Evolutionary conservation across 805 yeast species (phyloP), one percentile per base, ranked within the genome.

Genomic region (Candida takata): DNA sequence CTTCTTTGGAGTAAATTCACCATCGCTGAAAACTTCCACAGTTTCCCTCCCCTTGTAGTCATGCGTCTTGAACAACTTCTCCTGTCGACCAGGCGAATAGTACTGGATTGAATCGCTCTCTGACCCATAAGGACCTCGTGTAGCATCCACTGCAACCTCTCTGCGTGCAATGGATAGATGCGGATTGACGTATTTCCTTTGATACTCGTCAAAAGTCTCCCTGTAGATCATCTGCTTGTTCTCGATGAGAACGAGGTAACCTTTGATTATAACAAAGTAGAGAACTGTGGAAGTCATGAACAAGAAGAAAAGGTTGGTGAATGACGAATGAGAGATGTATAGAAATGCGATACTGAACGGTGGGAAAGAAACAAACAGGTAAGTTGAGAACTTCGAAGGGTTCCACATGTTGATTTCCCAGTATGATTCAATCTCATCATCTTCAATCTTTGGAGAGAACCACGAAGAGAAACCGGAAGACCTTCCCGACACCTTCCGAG

Each of bases 331-430:
- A 1, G 62, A 44, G 16, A 60, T 41, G 42, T 64, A 57, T 36
- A 75, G 55, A n/a, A 70, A 57, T 3, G 67, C 35, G 8, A 74
- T 44, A 32, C 67, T 70, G 8, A 76, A 51, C 0, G 94, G 92
- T 7, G 84, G 77, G 43, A 76, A 77, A 2, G 72, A 55, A 3
- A 73, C 62, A 20, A 72, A 65, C 3, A 81, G 45, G 32, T 63
- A 58, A 6, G 80, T 60, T 23, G 67, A 67, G 51, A 79, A 77
- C 43, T 64, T 64, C 0, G 80, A 68, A 0, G 90, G 90, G 29
- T 65, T 63, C 94, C 94, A 83, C 33, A 80, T 70, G 14, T 58
- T 60, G 28, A 83, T 53, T 38, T 73, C 70, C 74, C 81, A 80
- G 24, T 68, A 67, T 15, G 60, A 60, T 11, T 44, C 56, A 3